Evolutionary conservation across 2,329 filamentous ascomycete genomes (phyloP).

Genomic region (Amesomyces nigricolor): DNA sequence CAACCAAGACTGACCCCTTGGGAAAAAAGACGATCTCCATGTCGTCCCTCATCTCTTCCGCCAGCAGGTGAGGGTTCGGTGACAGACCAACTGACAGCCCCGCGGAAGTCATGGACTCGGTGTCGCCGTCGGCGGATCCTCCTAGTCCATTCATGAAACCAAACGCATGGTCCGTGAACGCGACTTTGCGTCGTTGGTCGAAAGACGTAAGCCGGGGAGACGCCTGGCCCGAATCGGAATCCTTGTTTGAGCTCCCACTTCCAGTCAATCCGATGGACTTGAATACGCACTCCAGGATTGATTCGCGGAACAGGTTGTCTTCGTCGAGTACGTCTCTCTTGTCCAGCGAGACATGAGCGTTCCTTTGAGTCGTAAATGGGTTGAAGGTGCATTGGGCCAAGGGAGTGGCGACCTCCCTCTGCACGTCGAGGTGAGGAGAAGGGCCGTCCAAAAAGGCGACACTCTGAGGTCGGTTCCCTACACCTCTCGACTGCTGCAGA

Average conservation of each 20-base stretch:
- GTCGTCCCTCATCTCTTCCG: slow-evolving; percentile 81
- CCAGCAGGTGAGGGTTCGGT: slow-evolving; percentile 59
- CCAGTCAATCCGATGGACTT: slow-evolving; percentile 82
- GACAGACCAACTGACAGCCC: slow-evolving; percentile 56
- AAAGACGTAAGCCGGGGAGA: slow-evolving; percentile 81
- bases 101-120: slow-evolving; percentile 75
- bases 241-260: slow-evolving; percentile 57
- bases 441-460: slow-evolving; percentile 25
- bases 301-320: slow-evolving; percentile 80
- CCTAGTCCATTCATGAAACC: slow-evolving; percentile 86
- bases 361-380: slow-evolving; percentile 50
- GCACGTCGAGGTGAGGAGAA: slow-evolving; percentile 29
- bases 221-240: slow-evolving; percentile 70
- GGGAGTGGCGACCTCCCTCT: slow-evolving; percentile 39
- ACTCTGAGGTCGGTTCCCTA: slow-evolving; percentile 40
- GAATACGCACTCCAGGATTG: slow-evolving; percentile 91
- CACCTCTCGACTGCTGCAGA: slow-evolving; percentile 61
- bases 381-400: slow-evolving; percentile 48
- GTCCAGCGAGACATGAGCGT: slow-evolving; percentile 50
- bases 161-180: slow-evolving; percentile 79
- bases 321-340: slow-evolving; percentile 81
- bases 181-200: slow-evolving; percentile 71
- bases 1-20: slow-evolving; percentile 86
- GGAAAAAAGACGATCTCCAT: slow-evolving; percentile 97
- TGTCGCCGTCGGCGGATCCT: slow-evolving; percentile 70